phyloP scores from a whole-genome alignment of 2,329 filamentous ascomycete species.

The Pseudomassariella vexata region DNA sequence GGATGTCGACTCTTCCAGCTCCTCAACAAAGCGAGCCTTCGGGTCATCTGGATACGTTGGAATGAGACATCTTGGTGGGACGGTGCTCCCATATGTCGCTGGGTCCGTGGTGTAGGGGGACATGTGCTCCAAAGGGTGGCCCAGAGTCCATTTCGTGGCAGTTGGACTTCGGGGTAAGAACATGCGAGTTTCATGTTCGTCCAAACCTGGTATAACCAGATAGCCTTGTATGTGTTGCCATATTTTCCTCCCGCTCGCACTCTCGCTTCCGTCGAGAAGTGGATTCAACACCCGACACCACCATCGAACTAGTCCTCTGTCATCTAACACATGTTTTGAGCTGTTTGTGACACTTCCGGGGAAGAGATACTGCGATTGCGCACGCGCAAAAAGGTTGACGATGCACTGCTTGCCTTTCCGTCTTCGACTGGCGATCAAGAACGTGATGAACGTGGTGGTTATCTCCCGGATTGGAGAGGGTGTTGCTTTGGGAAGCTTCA shows the following conservation, averaged over 20 bases:
- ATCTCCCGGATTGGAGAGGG: conserved; percentile 71
- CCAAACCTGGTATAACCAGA: conserved; percentile 80
- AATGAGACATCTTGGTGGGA: conserved; percentile 77
- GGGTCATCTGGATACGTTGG: conserved; percentile 93
- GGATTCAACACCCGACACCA: conserved; percentile 88
- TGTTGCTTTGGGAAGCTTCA: conserved; percentile 56
- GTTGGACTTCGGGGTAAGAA: conserved; percentile 64
- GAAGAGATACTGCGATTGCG: conserved; percentile 92
- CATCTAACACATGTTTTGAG: conserved; percentile 86
- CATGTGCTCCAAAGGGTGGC: conserved; percentile 62
- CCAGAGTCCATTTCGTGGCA: conserved; percentile 57
- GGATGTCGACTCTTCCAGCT: conserved; percentile 71
- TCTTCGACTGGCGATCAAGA: conserved; percentile 63
- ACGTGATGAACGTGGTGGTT: conserved; percentile 68
- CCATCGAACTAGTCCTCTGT: conserved; percentile 86
- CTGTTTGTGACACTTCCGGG: conserved; percentile 81
- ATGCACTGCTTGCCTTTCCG: conserved; percentile 63
- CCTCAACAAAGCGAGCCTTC: conserved; percentile 81
- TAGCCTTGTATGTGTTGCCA: conserved; percentile 64
- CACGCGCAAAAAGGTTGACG: conserved; percentile 84
- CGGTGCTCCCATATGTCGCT: conserved; percentile 34
- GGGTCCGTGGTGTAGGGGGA: conserved; percentile 54
- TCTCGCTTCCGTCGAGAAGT: conserved; percentile 57
- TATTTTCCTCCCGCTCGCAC: conserved; percentile 28
- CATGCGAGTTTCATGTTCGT: conserved; percentile 70